These are phyloP conservation scores for Fraxinus baroniana DNA, from an alignment of 305 asterid genomes.

Conservation along the genomic window DNA sequence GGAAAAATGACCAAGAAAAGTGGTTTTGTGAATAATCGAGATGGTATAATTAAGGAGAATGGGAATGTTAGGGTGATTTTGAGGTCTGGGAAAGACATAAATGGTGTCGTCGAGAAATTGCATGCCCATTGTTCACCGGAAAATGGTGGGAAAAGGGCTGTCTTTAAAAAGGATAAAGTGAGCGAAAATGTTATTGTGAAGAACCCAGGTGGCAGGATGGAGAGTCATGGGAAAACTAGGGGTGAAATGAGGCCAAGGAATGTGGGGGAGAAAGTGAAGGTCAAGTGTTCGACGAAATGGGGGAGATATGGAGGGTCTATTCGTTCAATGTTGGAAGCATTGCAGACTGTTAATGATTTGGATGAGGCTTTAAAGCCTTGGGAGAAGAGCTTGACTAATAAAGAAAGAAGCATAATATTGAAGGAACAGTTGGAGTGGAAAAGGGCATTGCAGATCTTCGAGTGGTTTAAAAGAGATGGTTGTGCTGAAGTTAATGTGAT, in stretches of 20 bases:
- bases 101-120: constrained; percentile 30
- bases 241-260: constrained; percentile 20
- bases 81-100: constrained; percentile 21
- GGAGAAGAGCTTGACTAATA: constrained; percentile 67
- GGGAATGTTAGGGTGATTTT: constrained; percentile 23
- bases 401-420: constrained; percentile 79
- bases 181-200: not conserved
- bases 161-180: constrained; percentile 23
- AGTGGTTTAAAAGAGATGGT: constrained; percentile 75
- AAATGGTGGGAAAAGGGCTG: constrained; percentile 33
- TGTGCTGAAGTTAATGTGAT: constrained; percentile 84
- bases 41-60: constrained; percentile 25
- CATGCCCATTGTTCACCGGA: constrained; percentile 38
- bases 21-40: constrained; percentile 22
- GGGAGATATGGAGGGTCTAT: constrained; percentile 68
- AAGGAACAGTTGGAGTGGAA: constrained; percentile 87
- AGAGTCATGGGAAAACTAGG: constrained; percentile 24
- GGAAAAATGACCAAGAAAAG: constrained; percentile 20
- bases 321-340: constrained; percentile 73
- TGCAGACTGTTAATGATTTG: constrained; percentile 52
- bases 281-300: constrained; percentile 88
- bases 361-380: constrained; percentile 82
- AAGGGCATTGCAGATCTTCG: constrained; percentile 79
- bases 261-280: constrained; percentile 34
- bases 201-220: constrained; percentile 25